Conservation (phyloP, 495 filamentous ascomycete genomes). For the Parathielavia appendiculata region DNA sequence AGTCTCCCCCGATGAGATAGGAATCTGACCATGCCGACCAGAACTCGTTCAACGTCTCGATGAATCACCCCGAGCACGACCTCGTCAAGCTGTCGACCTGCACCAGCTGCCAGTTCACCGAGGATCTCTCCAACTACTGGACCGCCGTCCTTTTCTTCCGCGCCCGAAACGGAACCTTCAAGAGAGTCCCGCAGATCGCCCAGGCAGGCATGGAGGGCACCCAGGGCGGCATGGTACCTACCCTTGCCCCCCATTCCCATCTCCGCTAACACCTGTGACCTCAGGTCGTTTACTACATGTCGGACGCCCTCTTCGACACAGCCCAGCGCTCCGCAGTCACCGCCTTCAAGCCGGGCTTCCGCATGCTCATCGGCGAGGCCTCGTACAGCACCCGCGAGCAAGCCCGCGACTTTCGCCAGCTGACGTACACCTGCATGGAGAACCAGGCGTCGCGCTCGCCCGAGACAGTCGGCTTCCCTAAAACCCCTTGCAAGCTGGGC, state of each 20-base stretch:
- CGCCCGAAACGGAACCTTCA: slow-evolving; percentile 36
- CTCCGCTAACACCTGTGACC: background rate
- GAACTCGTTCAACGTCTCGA: slow-evolving; percentile 35
- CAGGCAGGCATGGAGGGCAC: slow-evolving; percentile 23
- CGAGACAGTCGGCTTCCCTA: slow-evolving; percentile 35
- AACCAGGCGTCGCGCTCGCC: slow-evolving; percentile 29
- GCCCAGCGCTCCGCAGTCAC: slow-evolving; percentile 34
- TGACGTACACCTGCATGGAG: slow-evolving; percentile 41
- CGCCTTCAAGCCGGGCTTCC: slow-evolving; percentile 53
- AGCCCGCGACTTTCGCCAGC: slow-evolving; percentile 35
- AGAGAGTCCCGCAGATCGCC: slow-evolving; percentile 32
- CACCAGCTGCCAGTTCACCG: slow-evolving; percentile 35
- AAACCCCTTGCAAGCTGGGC: slow-evolving; percentile 32
- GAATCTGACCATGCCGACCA: background rate
- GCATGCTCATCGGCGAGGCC: slow-evolving; percentile 68
- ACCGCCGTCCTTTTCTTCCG: slow-evolving; percentile 39
- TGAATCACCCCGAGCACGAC: slow-evolving; percentile 30
- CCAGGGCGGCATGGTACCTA: slow-evolving; percentile 34
- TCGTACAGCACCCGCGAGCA: slow-evolving; percentile 32
- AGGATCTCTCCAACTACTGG: slow-evolving; percentile 44
- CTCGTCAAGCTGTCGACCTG: slow-evolving; percentile 28
- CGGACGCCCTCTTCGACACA: slow-evolving; percentile 29
- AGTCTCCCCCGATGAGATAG: background rate
- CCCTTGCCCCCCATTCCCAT: background rate
- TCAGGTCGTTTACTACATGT: slow-evolving; percentile 49